Evolutionary conservation across 306 rosid species (phyloP).

Genomic region (Fagus sylvatica): DNA sequence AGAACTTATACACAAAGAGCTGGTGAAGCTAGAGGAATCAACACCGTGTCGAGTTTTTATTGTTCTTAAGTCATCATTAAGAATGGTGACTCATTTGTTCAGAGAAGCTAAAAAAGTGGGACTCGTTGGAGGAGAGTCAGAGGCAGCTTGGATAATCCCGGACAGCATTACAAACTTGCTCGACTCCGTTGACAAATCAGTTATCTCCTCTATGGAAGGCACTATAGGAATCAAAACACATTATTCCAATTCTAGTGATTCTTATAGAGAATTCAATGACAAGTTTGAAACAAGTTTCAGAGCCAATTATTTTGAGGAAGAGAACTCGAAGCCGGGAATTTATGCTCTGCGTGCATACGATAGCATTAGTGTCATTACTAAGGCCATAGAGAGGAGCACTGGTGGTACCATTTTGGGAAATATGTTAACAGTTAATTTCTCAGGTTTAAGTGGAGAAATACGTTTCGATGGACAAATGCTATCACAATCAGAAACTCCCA

Average conservation of each 20-base stretch:
- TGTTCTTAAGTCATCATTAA: constrained; percentile 33
- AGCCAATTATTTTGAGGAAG: constrained; percentile 38
- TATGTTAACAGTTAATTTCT: constrained; percentile 34
- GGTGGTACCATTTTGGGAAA: constrained; percentile 19
- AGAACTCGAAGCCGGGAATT: constrained; percentile 48
- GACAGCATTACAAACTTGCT: constrained; percentile 54
- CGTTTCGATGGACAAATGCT: constrained; percentile 39
- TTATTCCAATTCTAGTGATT: constrained; percentile 28
- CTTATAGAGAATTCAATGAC: constrained; percentile 22
- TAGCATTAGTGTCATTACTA: constrained; percentile 43
- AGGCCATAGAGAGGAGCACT: constrained; percentile 38
- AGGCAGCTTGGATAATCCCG: constrained; percentile 66
- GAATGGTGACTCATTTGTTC: constrained; percentile 28
- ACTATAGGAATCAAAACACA: constrained; percentile 62
- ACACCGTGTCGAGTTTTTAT: constrained; percentile 33
- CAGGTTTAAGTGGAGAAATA: constrained; percentile 61
- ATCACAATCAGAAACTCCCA: constrained; percentile 25
- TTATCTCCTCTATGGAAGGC: constrained; percentile 57
- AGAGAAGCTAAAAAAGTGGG: constrained; percentile 29
- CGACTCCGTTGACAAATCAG: constrained; percentile 43
- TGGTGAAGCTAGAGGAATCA: constrained; percentile 7
- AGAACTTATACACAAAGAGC: constrained; percentile 3
- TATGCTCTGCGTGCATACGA: constrained; percentile 65
- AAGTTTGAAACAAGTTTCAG: constrained; percentile 35
- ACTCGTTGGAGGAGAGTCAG: constrained; percentile 33